Base-by-base conservation (phyloP, 116 monocot species). In the Cymodocea nodosa region DNA sequence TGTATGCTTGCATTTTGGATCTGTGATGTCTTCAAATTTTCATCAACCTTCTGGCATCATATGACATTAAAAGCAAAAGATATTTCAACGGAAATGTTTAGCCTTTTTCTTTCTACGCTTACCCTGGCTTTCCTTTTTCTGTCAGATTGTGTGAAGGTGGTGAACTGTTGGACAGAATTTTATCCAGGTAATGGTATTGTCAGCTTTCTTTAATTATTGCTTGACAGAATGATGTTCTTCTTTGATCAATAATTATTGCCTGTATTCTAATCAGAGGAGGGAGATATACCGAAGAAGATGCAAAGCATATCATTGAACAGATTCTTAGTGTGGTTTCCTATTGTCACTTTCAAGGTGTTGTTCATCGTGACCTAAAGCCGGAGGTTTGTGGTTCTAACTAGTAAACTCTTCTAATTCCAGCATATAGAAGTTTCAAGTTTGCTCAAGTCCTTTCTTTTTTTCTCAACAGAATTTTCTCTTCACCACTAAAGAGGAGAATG, bases 281-380 rank as follows among this genome's bases (percentile, higher is more conserved):
- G 36, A 90, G 90, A 55, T 95, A 95, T 62, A 81, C 78, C 64
- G 95, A 95, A 70, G 85, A 83, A 75, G 90, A 95, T 80, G 95
- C 90, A 55, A 90, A 87, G 51, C 51, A 87, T 55, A 73, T 95
- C 48, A 90, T 84, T 1, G 64, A 87, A 17, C 95, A 95, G 66
- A 95, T 95, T 90, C 90, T 95, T 40, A 87, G 83, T 71, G 95
- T 95, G 17, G 87, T 85, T 44, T 87, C 90, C 15, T 74, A 85
- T 65, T 95, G 95, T 59, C 95, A 95, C 69, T 78, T 95, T 70
- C 85, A 76, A 80, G 95, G 95, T 18, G 81, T 95, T 69, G 95
- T 95, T 57, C 95, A 95, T 69, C 61, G 95, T 70, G 95, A 95
- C 66, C 83, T 95, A 83, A 95, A 95, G 73, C 95, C 95, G 22